phyloP scores from a whole-genome alignment of 371 early-diverging fungal species.

The Syncephalastrum racemosum region DNA sequence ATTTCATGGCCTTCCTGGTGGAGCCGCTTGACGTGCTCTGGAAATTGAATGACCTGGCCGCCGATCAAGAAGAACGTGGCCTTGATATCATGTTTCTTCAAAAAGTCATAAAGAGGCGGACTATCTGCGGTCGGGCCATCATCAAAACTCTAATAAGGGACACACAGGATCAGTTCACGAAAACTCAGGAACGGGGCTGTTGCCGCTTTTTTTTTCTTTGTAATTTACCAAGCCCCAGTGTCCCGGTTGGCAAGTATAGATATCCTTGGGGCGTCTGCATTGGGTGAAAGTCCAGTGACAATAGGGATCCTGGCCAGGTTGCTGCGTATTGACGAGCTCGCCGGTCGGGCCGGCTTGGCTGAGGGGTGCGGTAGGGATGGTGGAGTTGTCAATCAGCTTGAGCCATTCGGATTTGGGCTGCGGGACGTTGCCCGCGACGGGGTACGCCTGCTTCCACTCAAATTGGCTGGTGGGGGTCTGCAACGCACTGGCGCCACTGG shows the following conservation, averaged over 20 bases:
- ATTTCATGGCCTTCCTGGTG: constrained; percentile 51
- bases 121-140: constrained; percentile 41
- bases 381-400: constrained; percentile 7
- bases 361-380: constrained; percentile 19
- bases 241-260: constrained; percentile 52
- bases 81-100: constrained; percentile 31
- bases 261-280: constrained; percentile 49
- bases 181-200: background rate
- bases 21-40: constrained; percentile 37
- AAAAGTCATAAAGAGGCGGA: constrained; percentile 37
- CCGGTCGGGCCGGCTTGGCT: constrained; percentile 3
- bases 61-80: constrained; percentile 60
- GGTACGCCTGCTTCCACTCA: constrained; percentile 22
- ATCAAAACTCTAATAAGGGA: constrained; percentile 12
- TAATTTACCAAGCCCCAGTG: constrained; percentile 52
- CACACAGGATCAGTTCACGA: background rate
- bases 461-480: constrained; percentile 19
- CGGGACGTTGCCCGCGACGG: constrained; percentile 14
- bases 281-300: constrained; percentile 60
- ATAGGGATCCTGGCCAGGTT: constrained; percentile 30
- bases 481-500: too few species aligned
- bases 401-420: constrained; percentile 23
- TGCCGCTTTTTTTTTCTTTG: too few species aligned
- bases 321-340: constrained; percentile 4
- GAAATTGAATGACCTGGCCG: constrained; percentile 46